Evolutionary conservation across 1,284 basidiomycete species (phyloP).

Genomic region (Malassezia restricta): DNA sequence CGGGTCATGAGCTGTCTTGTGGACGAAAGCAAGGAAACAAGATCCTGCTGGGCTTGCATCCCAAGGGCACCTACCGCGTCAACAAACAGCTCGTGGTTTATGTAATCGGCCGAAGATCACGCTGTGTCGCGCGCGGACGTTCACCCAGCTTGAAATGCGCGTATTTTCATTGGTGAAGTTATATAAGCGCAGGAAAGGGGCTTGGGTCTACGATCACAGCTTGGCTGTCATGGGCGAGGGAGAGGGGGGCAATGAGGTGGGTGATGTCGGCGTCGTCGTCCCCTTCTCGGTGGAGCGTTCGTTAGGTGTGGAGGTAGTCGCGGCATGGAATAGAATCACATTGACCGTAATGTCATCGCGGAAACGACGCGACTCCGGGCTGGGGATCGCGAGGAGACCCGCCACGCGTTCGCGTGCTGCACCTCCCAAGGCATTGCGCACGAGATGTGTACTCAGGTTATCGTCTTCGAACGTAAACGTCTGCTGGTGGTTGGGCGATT

Average conservation of each 20-base stretch:
- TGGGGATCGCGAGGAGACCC: constrained; percentile 69
- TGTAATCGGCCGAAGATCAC: too few relatives aligned
- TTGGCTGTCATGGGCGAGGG: not conserved
- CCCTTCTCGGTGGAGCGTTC: not conserved
- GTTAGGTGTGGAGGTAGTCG: not conserved
- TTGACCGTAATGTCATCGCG: constrained; percentile 26
- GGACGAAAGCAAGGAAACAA: not conserved
- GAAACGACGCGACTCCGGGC: constrained; percentile 56
- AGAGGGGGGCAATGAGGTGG: too few relatives aligned
- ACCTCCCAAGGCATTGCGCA: constrained; percentile 85
- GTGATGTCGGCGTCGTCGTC: too few relatives aligned
- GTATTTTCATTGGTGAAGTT: too few relatives aligned
- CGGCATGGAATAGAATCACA: constrained; percentile 12
- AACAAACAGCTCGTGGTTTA: too few relatives aligned
- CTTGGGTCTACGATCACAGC: not conserved
- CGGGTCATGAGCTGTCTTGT: not conserved
- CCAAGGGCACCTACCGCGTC: too few relatives aligned
- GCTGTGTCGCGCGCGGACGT: too few relatives aligned
- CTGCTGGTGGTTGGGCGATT: constrained; percentile 23
- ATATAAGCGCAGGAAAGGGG: too few relatives aligned
- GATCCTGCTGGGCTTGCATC: too few relatives aligned
- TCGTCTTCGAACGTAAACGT: constrained; percentile 53
- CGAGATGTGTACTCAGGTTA: constrained; percentile 77
- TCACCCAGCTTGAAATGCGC: too few relatives aligned
- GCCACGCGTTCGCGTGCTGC: constrained; percentile 60